A percentile compares a stretch with the other conserved stretches of the same genome.
These are phyloP conservation scores for Fusarium sp. DNA, from an alignment of 2,329 filamentous ascomycete genomes.

Conservation along the genomic window DNA sequence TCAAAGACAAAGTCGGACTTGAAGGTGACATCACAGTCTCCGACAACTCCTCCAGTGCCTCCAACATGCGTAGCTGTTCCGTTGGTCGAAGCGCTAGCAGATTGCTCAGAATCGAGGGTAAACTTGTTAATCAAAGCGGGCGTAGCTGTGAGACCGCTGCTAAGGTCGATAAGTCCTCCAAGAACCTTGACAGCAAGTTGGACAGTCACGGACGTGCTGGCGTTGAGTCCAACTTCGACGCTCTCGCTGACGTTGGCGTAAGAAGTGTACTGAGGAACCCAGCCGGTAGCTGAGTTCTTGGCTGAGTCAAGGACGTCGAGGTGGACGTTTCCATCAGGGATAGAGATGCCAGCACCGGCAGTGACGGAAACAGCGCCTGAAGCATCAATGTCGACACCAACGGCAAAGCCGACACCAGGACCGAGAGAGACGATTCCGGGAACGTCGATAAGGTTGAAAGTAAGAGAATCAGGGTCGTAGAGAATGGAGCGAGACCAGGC, in stretches of 20 bases:
- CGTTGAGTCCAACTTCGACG: constrained; percentile 24
- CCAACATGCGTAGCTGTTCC: neutral
- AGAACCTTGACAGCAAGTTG: constrained; percentile 53
- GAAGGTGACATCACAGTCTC: constrained; percentile 39
- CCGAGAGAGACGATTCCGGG: constrained; percentile 55
- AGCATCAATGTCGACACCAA: constrained; percentile 52
- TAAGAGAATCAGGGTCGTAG: constrained; percentile 52
- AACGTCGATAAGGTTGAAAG: constrained; percentile 52
- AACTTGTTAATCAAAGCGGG: constrained; percentile 53
- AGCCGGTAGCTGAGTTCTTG: constrained; percentile 48
- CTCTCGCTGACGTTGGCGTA: constrained; percentile 48
- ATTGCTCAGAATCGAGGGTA: constrained; percentile 43
- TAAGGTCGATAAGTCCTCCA: constrained; percentile 49
- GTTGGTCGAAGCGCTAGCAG: constrained; percentile 27
- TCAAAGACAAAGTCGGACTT: constrained; percentile 44
- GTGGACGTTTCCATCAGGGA: constrained; percentile 53
- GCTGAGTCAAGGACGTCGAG: constrained; percentile 50
- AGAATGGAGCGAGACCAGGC: constrained; percentile 49
- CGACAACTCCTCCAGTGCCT: constrained; percentile 17
- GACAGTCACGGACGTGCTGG: constrained; percentile 50
- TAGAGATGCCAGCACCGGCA: constrained; percentile 46
- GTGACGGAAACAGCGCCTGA: constrained; percentile 48
- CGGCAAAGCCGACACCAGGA: constrained; percentile 51
- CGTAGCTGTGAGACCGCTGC: constrained; percentile 51
- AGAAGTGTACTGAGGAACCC: constrained; percentile 52